These are phyloP conservation scores for Salix koriyanagi DNA, from an alignment of 345 rosid genomes.

Conservation along the genomic window DNA sequence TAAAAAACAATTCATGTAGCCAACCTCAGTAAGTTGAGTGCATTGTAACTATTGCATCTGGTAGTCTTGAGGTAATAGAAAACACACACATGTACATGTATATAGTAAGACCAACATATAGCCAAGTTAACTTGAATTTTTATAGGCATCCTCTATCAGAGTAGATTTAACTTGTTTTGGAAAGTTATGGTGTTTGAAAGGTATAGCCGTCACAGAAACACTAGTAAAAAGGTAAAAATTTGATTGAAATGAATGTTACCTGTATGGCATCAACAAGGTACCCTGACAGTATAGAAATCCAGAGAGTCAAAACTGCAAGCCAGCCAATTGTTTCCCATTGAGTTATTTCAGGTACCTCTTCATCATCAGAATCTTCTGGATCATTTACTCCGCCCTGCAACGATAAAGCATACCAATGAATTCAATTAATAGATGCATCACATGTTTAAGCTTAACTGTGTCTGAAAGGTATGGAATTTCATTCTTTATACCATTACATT, in stretches of 20 bases:
- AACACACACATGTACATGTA: no score
- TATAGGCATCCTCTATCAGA: no score
- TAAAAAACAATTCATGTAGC: no score
- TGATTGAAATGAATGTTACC: slow-evolving; percentile 28
- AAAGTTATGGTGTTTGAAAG: neutral
- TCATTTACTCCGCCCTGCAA: slow-evolving; percentile 36
- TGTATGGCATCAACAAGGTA: slow-evolving; percentile 79
- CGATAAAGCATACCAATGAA: neutral
- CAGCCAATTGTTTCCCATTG: slow-evolving; percentile 73
- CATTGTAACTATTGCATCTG: no score
- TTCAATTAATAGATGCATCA: neutral
- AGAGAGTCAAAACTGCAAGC: slow-evolving; percentile 73
- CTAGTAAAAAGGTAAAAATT: neutral
- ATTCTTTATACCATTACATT: neutral
- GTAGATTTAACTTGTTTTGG: no score
- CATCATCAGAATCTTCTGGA: slow-evolving; percentile 14
- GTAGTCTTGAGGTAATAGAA: no score
- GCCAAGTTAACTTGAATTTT: no score
- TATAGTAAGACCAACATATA: no score
- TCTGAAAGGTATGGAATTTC: neutral
- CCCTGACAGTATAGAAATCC: slow-evolving; percentile 74
- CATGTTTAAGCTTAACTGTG: slow-evolving; percentile 13
- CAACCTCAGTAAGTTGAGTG: no score
- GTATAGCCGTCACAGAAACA: neutral
- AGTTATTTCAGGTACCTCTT: slow-evolving; percentile 66